Conservation (phyloP, 345 rosid genomes). For the Murraya koenigii region DNA sequence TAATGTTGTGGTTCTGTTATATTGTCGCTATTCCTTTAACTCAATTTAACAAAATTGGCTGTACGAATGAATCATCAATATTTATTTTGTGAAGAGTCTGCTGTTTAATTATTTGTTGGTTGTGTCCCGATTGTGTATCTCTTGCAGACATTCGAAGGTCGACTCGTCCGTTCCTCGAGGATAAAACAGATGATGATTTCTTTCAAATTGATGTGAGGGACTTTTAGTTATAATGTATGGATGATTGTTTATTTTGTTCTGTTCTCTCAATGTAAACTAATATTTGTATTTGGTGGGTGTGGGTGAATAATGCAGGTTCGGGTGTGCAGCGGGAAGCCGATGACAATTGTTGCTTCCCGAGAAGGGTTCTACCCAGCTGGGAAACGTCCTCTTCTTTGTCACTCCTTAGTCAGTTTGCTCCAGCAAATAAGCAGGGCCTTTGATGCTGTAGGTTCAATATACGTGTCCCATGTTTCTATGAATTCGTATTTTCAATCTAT, state of each 20-base stretch:
- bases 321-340: conserved; percentile 83
- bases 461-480: background rate
- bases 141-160: conserved; percentile 70
- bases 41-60: background rate
- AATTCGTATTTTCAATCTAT: background rate
- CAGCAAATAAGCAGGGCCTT: conserved; percentile 81
- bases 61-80: background rate
- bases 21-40: background rate
- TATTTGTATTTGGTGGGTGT: background rate
- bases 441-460: conserved; percentile 55
- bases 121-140: background rate
- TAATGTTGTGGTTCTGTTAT: background rate
- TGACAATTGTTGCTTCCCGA: conserved; percentile 62
- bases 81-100: conserved; percentile 15
- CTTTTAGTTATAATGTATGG: background rate
- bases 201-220: conserved; percentile 86
- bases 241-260: background rate
- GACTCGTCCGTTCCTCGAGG: conserved; percentile 57
- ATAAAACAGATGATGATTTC: conserved; percentile 60
- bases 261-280: background rate
- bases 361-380: conserved; percentile 84
- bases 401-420: conserved; percentile 76
- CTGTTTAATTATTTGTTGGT: background rate
- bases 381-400: conserved; percentile 62
- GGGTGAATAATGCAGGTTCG: conserved; percentile 47